Conservation (phyloP, 179 eudicot species). For the Beta corolliflora region DNA sequence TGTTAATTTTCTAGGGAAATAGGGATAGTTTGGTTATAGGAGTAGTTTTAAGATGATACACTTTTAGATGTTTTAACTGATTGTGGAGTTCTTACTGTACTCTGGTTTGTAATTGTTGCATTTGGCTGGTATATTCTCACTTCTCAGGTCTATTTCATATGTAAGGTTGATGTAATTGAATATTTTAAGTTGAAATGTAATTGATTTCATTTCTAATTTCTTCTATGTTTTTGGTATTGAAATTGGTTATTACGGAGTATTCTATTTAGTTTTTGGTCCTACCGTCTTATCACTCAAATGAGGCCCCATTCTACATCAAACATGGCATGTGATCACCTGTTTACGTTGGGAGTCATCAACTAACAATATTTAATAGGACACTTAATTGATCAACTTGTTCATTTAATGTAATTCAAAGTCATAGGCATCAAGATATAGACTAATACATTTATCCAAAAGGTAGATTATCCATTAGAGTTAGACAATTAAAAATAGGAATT, state of each 20-base stretch:
- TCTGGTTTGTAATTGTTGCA: conserved; percentile 13
- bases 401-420: not conserved
- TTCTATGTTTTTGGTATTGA: not conserved
- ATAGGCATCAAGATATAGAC: too few relatives aligned
- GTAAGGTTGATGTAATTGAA: conserved; percentile 32
- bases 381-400: not conserved
- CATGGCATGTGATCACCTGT: not conserved
- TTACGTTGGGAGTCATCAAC: not conserved
- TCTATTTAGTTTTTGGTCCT: not conserved
- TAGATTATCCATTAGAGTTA: too few relatives aligned
- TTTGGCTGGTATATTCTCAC: not conserved
- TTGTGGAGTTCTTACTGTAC: conserved; percentile 17
- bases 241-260: not conserved
- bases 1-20: conserved; percentile 7
- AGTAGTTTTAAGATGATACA: conserved; percentile 21
- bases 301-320: too few relatives aligned
- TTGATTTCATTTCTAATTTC: conserved; percentile 15
- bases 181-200: conserved; percentile 21
- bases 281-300: not conserved
- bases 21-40: conserved; percentile 15
- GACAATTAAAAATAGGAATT: too few relatives aligned
- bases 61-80: not conserved
- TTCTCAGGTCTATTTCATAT: conserved; percentile 12
- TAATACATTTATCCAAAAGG: too few relatives aligned
- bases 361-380: not conserved